Evolutionary conservation across 805 yeast species (phyloP).

Genomic region (Ogataea corticis): DNA sequence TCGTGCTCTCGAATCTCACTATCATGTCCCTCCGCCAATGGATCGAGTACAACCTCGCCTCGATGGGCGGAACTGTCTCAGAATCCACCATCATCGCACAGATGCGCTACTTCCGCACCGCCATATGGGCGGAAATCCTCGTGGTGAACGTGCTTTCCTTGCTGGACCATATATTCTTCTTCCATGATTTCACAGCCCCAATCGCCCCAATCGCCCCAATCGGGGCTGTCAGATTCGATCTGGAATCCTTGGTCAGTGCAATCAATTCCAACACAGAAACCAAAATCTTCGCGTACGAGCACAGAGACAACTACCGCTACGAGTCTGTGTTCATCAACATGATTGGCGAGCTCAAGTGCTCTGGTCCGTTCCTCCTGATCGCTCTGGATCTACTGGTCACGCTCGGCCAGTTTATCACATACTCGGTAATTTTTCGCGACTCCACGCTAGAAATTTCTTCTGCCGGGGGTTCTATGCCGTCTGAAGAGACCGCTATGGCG

Average conservation of each 20-base stretch:
- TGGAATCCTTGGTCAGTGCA: not conserved
- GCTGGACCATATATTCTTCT: slow-evolving; percentile 18
- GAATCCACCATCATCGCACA: slow-evolving; percentile 14
- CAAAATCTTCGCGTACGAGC: slow-evolving; percentile 18
- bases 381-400: slow-evolving; percentile 22
- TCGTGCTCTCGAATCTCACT: slow-evolving; percentile 21
- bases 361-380: slow-evolving; percentile 13
- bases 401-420: slow-evolving; percentile 22
- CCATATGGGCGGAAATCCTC: slow-evolving; percentile 18
- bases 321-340: slow-evolving; percentile 27
- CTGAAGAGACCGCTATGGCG: too few relatives aligned
- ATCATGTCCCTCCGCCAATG: slow-evolving; percentile 16
- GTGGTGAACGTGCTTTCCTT: slow-evolving; percentile 16
- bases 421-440: slow-evolving; percentile 16
- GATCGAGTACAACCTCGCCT: slow-evolving; percentile 17
- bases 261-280: slow-evolving; percentile 18
- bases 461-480: too few relatives aligned
- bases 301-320: slow-evolving; percentile 19
- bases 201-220: not conserved
- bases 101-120: slow-evolving; percentile 13
- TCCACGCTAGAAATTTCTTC: not conserved
- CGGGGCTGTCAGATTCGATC: not conserved
- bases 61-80: slow-evolving; percentile 12
- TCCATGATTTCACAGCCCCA: slow-evolving; percentile 2
- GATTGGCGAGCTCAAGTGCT: slow-evolving; percentile 27